Evolutionary conservation across 306 rosid genomes (phyloP).

Genomic region (Cyamopsis tetragonoloba): DNA sequence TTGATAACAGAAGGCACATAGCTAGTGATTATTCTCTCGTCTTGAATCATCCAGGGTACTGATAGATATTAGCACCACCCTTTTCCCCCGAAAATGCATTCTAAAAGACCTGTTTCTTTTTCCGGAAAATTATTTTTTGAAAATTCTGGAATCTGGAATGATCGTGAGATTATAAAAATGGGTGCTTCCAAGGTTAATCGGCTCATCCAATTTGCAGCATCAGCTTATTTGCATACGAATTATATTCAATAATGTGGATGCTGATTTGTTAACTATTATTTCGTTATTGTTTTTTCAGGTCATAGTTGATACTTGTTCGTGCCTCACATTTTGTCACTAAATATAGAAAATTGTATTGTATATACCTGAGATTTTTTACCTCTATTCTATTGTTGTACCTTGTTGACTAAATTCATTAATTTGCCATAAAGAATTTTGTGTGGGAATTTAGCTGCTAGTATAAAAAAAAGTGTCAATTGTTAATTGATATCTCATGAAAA

Average conservation of each 20-base stretch:
- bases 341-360: constrained; percentile 29
- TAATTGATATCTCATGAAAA: too few relatives aligned
- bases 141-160: too few relatives aligned
- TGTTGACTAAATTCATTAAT: constrained; percentile 23
- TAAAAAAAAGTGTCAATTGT: too few relatives aligned
- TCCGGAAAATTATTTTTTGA: too few relatives aligned
- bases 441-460: too few relatives aligned
- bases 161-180: too few relatives aligned
- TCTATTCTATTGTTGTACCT: constrained; percentile 22
- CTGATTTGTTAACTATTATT: constrained; percentile 3
- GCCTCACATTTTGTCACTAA: constrained; percentile 29
- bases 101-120: too few relatives aligned
- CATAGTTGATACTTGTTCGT: constrained; percentile 15
- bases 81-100: too few relatives aligned
- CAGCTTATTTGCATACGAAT: neutral
- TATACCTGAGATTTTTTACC: constrained; percentile 20
- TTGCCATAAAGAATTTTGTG: constrained; percentile 24
- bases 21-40: neutral
- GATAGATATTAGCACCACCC: too few relatives aligned
- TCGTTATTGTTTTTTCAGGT: constrained; percentile 34
- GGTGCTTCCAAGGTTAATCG: too few relatives aligned
- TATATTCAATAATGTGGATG: neutral
- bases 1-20: neutral
- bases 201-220: neutral
- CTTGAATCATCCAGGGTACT: constrained; percentile 9